Percentiles rank a stretch among this genome's conserved stretches.
phyloP scores from a whole-genome alignment of 148 eudicot genomes.

The Fallopia convolvulus region DNA sequence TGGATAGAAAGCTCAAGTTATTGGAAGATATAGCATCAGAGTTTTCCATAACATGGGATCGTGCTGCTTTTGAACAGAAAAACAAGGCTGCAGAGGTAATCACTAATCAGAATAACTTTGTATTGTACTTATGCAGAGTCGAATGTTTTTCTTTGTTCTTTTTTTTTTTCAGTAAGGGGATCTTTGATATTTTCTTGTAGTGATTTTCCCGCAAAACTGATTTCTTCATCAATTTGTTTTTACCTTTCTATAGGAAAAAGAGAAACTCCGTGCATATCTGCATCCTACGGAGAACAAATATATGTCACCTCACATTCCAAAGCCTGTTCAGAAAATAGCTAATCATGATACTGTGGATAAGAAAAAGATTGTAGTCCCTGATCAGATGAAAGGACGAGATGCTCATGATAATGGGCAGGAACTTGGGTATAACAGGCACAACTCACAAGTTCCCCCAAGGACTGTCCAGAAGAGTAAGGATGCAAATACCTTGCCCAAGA shows the following conservation, averaged over 20 bases:
- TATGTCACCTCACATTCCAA: constrained; percentile 23
- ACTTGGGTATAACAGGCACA: constrained; percentile 16
- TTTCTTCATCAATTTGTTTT: not conserved
- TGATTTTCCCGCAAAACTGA: not conserved
- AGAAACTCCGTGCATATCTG: constrained; percentile 20
- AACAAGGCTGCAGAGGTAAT: constrained; percentile 15
- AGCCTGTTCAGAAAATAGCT: constrained; percentile 17
- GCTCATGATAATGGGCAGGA: constrained; percentile 22
- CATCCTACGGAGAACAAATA: constrained; percentile 22
- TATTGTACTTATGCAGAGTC: not conserved
- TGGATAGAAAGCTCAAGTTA: constrained; percentile 62
- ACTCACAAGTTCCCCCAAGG: constrained; percentile 23
- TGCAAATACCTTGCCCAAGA: constrained; percentile 20
- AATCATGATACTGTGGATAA: constrained; percentile 21
- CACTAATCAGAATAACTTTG: not conserved
- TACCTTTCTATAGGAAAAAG: constrained; percentile 32
- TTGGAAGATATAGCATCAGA: constrained; percentile 77
- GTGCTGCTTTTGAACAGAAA: constrained; percentile 56
- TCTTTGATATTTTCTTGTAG: not conserved
- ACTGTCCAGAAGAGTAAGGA: constrained; percentile 25
- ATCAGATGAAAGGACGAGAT: constrained; percentile 19
- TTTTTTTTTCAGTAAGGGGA: not conserved
- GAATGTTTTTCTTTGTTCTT: not conserved
- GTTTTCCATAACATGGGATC: constrained; percentile 73
- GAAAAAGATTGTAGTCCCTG: constrained; percentile 25